Conservation (phyloP, 2,329 filamentous ascomycete species). For the Chaetothyriales sp. region DNA sequence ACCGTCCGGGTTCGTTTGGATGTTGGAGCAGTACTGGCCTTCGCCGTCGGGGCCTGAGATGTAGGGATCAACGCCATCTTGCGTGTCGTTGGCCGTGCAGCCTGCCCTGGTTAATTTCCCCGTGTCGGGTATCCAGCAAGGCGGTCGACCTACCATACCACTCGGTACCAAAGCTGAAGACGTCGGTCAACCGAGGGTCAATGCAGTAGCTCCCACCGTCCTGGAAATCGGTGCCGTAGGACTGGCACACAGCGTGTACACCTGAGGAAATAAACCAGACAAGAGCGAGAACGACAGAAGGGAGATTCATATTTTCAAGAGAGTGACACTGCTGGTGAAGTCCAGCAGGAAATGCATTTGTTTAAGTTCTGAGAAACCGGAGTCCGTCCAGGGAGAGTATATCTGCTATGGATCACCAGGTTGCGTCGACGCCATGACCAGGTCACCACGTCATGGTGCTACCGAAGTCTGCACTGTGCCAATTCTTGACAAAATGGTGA, state of each 20-base stretch:
- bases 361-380: neutral
- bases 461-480: neutral
- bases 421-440: neutral
- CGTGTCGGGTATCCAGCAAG: neutral
- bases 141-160: conserved; percentile 7
- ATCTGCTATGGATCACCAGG: neutral
- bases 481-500: neutral
- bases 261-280: conserved; percentile 4
- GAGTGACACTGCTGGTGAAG: neutral
- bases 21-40: conserved; percentile 15
- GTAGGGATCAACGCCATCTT: conserved; percentile 12
- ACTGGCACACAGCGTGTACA: conserved; percentile 9
- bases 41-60: conserved; percentile 13
- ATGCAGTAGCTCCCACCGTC: conserved; percentile 15
- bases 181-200: conserved; percentile 12
- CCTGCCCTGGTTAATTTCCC: conserved; percentile 5
- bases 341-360: neutral
- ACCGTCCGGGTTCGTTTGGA: conserved; percentile 11
- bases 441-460: neutral
- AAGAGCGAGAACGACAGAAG: neutral
- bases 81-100: conserved; percentile 9
- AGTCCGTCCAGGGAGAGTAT: conserved; percentile 4
- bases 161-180: conserved; percentile 13
- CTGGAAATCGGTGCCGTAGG: conserved; percentile 13
- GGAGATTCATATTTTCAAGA: conserved; percentile 6